These are phyloP conservation scores for Oldenlandia corymbosa DNA, from an alignment of 257 asterid genomes.

Conservation along the genomic window DNA sequence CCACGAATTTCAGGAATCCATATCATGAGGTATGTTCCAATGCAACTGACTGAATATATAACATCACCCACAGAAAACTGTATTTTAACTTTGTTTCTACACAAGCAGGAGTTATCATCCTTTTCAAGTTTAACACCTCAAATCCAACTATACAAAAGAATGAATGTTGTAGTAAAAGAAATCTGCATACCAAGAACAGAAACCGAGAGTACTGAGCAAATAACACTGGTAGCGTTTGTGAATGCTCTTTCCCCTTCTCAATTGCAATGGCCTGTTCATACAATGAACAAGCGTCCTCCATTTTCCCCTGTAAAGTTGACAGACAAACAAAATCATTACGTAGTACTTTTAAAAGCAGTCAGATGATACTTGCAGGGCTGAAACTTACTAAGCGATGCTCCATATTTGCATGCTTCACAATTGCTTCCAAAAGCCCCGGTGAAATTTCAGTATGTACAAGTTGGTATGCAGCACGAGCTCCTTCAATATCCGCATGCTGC, in stretches of 20 bases:
- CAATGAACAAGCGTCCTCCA: conserved; percentile 73
- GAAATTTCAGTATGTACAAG: conserved; percentile 89
- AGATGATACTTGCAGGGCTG: neutral
- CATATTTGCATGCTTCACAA: conserved; percentile 95
- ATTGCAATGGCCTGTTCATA: conserved; percentile 92
- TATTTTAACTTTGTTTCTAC: too few species aligned
- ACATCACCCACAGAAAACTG: too few species aligned
- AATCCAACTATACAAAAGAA: neutral
- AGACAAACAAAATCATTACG: conserved; percentile 2
- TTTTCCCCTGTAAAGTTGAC: conserved; percentile 55
- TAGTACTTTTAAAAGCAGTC: neutral
- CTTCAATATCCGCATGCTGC: conserved; percentile 73
- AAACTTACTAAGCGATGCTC: conserved; percentile 73
- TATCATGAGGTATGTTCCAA: too few species aligned
- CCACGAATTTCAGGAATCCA: too few species aligned
- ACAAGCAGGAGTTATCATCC: neutral
- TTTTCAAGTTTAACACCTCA: neutral
- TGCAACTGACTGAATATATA: too few species aligned
- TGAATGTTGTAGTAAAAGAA: neutral
- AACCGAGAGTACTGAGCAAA: conserved; percentile 93
- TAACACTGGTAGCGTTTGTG: conserved; percentile 75
- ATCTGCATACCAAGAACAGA: conserved; percentile 53
- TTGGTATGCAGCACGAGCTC: conserved; percentile 92
- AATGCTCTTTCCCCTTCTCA: conserved; percentile 94
- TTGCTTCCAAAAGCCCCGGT: conserved; percentile 95